These are phyloP conservation scores for Kodamaea kakaduensis DNA, from an alignment of 805 yeast species.

Conservation along the genomic window DNA sequence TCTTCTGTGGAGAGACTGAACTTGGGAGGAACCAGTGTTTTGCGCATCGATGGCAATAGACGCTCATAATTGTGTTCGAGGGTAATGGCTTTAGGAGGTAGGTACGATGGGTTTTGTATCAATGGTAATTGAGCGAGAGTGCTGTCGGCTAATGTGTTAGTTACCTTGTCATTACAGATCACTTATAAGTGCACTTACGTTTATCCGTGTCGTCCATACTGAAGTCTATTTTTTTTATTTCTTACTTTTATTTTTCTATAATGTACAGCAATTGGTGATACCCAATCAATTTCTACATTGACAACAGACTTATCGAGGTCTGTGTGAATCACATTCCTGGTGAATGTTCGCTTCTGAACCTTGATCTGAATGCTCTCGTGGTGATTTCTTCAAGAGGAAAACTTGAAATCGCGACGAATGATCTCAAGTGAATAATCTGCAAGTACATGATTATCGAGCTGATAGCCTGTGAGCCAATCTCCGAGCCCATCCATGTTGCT, in stretches of 20 bases:
- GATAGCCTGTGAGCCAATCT: no score
- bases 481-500: no score
- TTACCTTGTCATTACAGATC: not conserved
- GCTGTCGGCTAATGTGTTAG: constrained; percentile 38
- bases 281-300: no score
- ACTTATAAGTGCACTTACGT: constrained; percentile 14
- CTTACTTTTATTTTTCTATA: constrained; percentile 1
- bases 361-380: no score
- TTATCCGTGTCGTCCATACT: constrained; percentile 19
- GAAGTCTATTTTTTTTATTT: not conserved
- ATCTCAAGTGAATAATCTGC: no score
- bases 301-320: no score
- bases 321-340: no score
- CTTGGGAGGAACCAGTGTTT: constrained; percentile 36
- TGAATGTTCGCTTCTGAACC: no score
- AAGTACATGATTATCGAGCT: no score
- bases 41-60: constrained; percentile 31
- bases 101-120: constrained; percentile 47
- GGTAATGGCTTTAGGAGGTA: constrained; percentile 53
- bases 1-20: constrained; percentile 24
- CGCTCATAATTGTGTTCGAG: constrained; percentile 43
- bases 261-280: constrained; percentile 4
- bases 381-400: no score
- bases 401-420: no score
- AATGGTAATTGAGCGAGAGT: constrained; percentile 52